Evolutionary conservation across 768 basidiomycete genomes (phyloP), one percentile per base, ranked within the genome.

Genomic region (Pleurotus citrinopileatus): DNA sequence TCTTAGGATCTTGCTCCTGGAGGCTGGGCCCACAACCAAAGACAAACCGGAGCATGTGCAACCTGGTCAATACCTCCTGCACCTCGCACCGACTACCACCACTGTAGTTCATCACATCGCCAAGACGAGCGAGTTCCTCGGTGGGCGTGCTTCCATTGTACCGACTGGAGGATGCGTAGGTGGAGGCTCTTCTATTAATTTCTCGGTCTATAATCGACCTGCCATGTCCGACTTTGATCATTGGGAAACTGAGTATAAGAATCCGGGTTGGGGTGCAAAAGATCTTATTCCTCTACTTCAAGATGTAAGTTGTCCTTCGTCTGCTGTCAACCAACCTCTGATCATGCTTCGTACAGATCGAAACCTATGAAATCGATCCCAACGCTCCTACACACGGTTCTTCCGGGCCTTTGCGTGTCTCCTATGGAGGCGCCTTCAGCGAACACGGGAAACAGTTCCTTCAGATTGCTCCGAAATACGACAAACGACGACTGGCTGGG

Each of bases 171-270:
- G 68, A 38, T 68, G 66, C 40, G 57, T 79, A 3, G 78, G 78
- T 0, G 78, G 77, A 1, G 77, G 78, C 0, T 75, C 75, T 0
- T 65, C 68, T 27, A 67, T 78, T 17, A 78, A 78, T 43, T 72
- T 74, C 70, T 38, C 56, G 61, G 45, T 46, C 22, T 62, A 62
- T 51, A 62, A 54, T 26, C 57, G 59, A 4, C 52, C 59, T 12
- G 6, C 59, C 0, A 53, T 37, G 20, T 58, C 57, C 7, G 61
- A 62, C 38, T 57, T 55, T 19, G 69, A 70, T 57, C 66, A 64
- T 36, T 70, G 65, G 68, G 62, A 59, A 32, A 56, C 52, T 15
- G 20, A 55, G 12, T 47, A 25, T 25, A 45, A 42, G 4, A 63
- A 63, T 29, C 48, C 36, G 2, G 67, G 67, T 2, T 68, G 67